Evolutionary conservation across 2,329 filamentous ascomycete genomes (phyloP), one percentile per base, ranked within the genome.

Genomic region (Chaetomium strumarium): DNA sequence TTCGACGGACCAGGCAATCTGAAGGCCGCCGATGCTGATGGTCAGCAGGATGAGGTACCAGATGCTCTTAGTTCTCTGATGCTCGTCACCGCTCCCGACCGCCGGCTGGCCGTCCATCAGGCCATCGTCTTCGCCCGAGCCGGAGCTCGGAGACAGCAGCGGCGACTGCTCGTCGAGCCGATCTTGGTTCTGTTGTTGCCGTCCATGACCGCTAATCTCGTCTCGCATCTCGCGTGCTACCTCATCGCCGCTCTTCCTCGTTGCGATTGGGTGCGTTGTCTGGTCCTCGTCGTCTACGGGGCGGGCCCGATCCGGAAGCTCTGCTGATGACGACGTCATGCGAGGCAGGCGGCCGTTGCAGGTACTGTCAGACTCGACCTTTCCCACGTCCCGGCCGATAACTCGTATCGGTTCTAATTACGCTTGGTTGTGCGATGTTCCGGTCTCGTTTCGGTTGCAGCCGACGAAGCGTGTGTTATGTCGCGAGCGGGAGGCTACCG

Each of bases 1-100:
- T 69, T 97, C 92, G 39, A 96, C 90, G 1, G 91, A 91, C 92
- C 92, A 97, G 29, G 92, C 90, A 61, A 97, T 87, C 71, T 97
- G 92, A 57, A 97, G 75, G 20, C 89, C 92, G 55, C 89, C 89
- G 60, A 96, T 88, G 65, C 88, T 84, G 56, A 96, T 76, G 7
- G 92, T 96, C 68, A 97, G 73, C 57, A 96, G 74, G 60, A 95
- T 80, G 62, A 97, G 75, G 69, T 95, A 95, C 83, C 85, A 90
- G 42, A 84, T 74, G 68, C 87, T 91, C 76, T 91, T 95, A 20
- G 86, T 85, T 55, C 80, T 76, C 63, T 90, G 78, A 49, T 70
- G 74, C 14, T 71, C 69, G 56, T 77, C 72, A 6, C 73, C 66
- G 17, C 69, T 68, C 42, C 72, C 67, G 62, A 74, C 72, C 39